phyloP scores from a whole-genome alignment of 495 filamentous ascomycete genomes.

The Xylaria bambusicola region DNA sequence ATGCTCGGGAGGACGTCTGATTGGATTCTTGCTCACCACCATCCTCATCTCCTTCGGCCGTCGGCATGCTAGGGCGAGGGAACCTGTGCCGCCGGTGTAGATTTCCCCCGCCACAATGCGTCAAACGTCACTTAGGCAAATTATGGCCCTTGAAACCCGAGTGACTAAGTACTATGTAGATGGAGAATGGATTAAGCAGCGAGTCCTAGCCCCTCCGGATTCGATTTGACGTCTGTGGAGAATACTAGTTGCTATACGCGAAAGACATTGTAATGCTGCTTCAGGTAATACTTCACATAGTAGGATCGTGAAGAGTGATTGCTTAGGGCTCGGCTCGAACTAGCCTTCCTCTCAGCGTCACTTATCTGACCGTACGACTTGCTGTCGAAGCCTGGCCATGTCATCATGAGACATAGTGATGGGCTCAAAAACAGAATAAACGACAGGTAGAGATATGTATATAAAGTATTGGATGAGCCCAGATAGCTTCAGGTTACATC shows the following conservation, averaged over 20 bases:
- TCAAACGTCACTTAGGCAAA: no score
- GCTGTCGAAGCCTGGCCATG: not conserved
- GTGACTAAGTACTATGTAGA: not conserved
- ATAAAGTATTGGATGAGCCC: constrained; percentile 2
- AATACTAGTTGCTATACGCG: constrained; percentile 2
- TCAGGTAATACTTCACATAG: not conserved
- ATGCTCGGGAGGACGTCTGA: no score
- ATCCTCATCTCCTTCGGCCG: no score
- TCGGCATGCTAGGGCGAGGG: no score
- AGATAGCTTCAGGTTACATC: not conserved
- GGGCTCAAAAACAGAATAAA: not conserved
- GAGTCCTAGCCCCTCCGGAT: no score
- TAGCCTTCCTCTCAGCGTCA: no score
- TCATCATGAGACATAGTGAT: constrained; percentile 1
- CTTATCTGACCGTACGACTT: not conserved
- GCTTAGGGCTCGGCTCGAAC: no score
- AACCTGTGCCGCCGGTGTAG: no score
- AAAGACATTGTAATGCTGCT: not conserved
- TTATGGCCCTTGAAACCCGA: no score
- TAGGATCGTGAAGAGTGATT: not conserved
- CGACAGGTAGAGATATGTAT: not conserved
- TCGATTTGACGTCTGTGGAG: not conserved
- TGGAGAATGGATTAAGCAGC: no score
- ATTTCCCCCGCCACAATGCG: no score
- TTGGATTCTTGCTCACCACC: no score